Evolutionary conservation across 305 asterid genomes (phyloP), one percentile per base, ranked within the genome.

Genomic region (Plantago lanceolata): DNA sequence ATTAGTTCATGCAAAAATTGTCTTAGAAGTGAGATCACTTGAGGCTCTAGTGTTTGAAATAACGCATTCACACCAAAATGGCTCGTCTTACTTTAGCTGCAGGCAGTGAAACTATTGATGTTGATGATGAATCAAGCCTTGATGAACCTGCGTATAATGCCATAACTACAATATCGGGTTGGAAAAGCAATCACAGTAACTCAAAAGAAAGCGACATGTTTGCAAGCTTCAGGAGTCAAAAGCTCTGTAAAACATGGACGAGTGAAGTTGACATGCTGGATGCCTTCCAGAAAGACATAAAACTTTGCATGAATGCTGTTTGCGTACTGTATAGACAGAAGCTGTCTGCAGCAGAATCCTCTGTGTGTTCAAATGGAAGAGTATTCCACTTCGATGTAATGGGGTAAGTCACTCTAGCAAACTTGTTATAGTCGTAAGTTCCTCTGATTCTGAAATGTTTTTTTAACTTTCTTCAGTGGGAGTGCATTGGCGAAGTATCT

Each of bases 291-390:
- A 48, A 64, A 26, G 75, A 77, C 43, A 43, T 59, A 17, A 80
- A 75, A 21, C 72, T 79, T 53, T 75, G 80, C 70, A 54, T 75
- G 77, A 66, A 73, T 43, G 88, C 74, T 12, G 71, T 79, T 6
- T 82, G 83, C 54, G 79, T 82, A 24, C 80, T 77, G 47, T 73
- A 79, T 68, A 50, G 83, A 52, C 70, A 64, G 52, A 64, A 59
- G 29, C 20, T 58, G 44, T 48, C 57, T 63, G 59, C 55, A n/a
- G 67, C 40, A 48, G 65, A 60, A 60, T 65, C 65, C 8, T 19
- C 33, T 24, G 31, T 12, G 45, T 21, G 37, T 53, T 50, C 72
- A 37, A 44, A 44, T 31, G 78, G 26, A 35, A 72, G 48, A 40
- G 66, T 72, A 31, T 48, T 57, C 65, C 73, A 48, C 16, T 60